These are phyloP conservation scores for Nemania sp. DNA, from an alignment of 2,329 filamentous ascomycete genomes.

Conservation along the genomic window DNA sequence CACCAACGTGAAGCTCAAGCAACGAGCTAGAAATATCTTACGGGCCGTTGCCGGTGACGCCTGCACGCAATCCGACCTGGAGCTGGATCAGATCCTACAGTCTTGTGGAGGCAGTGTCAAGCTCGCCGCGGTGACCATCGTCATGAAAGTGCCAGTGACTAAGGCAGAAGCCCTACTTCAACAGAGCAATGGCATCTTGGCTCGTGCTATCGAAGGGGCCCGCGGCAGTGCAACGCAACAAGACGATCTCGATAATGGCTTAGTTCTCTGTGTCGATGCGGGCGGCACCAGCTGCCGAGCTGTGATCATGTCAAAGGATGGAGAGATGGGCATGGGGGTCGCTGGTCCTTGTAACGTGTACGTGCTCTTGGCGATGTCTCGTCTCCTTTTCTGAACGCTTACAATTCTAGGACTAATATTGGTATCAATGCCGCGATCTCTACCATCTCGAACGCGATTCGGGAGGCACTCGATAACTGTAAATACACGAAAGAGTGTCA, in stretches of 20 bases:
- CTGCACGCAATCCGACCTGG: conserved; percentile 11
- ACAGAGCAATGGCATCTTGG: conserved; percentile 11
- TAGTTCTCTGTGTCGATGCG: conserved; percentile 19
- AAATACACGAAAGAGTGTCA: not conserved
- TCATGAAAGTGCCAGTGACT: conserved; percentile 4
- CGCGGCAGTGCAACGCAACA: not conserved
- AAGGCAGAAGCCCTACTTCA: conserved; percentile 15
- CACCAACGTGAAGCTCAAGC: conserved; percentile 20
- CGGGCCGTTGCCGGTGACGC: conserved; percentile 7
- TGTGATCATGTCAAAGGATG: conserved; percentile 17
- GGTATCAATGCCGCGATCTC: conserved; percentile 3
- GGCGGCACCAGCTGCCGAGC: conserved; percentile 22
- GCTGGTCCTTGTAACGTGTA: conserved; percentile 21
- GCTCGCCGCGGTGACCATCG: conserved; percentile 12
- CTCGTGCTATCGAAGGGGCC: conserved; percentile 13
- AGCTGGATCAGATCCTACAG: conserved; percentile 11
- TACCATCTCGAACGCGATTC: conserved; percentile 11
- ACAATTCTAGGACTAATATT: conserved; percentile 11
- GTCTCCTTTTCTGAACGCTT: not conserved
- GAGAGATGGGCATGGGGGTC: conserved; percentile 12
- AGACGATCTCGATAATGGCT: not conserved
- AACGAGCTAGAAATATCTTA: conserved; percentile 19
- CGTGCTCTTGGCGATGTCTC: not conserved
- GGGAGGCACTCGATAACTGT: conserved; percentile 8
- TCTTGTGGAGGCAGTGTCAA: conserved; percentile 16